Evolutionary conservation across 805 yeast genomes (phyloP), one percentile per base, ranked within the genome.

Genomic region (Metschnikowia noctiluminum): DNA sequence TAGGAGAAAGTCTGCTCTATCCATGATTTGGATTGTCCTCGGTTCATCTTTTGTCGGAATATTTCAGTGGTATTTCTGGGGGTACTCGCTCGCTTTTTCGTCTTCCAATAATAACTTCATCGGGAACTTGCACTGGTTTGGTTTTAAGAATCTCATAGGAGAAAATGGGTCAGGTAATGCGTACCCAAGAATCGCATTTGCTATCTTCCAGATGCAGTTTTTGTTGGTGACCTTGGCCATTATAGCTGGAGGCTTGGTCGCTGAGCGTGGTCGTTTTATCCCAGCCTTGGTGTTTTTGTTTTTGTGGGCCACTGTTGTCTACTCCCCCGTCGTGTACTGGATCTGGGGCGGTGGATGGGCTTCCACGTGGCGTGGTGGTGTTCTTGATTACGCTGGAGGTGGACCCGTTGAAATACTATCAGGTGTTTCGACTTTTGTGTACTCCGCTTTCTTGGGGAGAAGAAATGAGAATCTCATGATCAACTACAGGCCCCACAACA

Each of bases 321-420:
- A 92, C 69, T 87, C 95, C 64, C 98, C 98, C 0, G 79, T 92
- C n/a, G 92, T 92, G 6, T 89, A 83, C 69, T 91, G 98, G 97
- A 82, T 88, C 47, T 92, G 98, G 98, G 86, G 89, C 48, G 84
- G 84, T 40, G 98, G 99, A 36, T 92, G 98, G 98, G 96, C 96
- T 35, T 78, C 77, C 56, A 42, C 53, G 13, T 73, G 66, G 66
- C 76, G 82, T 58, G 92, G 96, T 83, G 97, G 96, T 6, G 98
- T 85, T 1, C 74, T 92, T 44, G 99, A 92, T 65, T 92, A 88
- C 66, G 99, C 99, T 26, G 99, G 99, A 30, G 98, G 98, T 48
- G 97, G 97, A 0, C 96, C 97, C 0, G 97, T 92, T 28, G 98
- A 92, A 66, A 89, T 94, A 48, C 77, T 88, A 30, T 84, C 95